A percentile compares a stretch with the other conserved stretches of the same genome.
These are phyloP conservation scores for Chrysoporthe deuterocubensis DNA, from an alignment of 2,329 filamentous ascomycete species.

Conservation along the genomic window DNA sequence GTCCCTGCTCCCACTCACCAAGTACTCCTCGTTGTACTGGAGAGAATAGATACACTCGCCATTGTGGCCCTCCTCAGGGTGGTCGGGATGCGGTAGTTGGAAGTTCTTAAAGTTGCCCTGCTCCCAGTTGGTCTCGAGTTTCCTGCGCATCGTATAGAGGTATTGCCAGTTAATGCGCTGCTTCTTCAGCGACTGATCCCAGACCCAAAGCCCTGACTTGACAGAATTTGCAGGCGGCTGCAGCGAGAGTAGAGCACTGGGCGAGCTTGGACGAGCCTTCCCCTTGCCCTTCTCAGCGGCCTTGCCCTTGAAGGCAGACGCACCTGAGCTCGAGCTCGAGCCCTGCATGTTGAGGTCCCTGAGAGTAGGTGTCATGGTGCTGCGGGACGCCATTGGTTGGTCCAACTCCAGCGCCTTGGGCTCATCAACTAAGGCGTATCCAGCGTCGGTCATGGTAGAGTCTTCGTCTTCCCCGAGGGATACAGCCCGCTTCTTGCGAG, in stretches of 20 bases:
- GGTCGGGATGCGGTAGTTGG: slow-evolving; percentile 82
- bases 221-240: slow-evolving; percentile 2
- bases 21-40: slow-evolving; percentile 81
- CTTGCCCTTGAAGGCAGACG: slow-evolving; percentile 35
- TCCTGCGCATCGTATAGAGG: slow-evolving; percentile 84
- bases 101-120: slow-evolving; percentile 82
- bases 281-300: slow-evolving; percentile 41
- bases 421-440: slow-evolving; percentile 34
- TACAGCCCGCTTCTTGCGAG: slow-evolving; percentile 59
- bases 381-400: slow-evolving; percentile 34
- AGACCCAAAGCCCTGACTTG: slow-evolving; percentile 55
- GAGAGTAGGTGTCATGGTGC: slow-evolving; percentile 33
- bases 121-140: slow-evolving; percentile 90
- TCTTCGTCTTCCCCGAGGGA: slow-evolving; percentile 53
- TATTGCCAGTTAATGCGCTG: slow-evolving; percentile 89
- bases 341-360: slow-evolving; percentile 42
- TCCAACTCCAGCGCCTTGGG: slow-evolving; percentile 31
- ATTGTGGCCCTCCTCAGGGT: slow-evolving; percentile 79
- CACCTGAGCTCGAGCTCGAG: slow-evolving; percentile 37
- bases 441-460: slow-evolving; percentile 44
- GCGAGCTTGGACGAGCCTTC: slow-evolving; percentile 29
- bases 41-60: slow-evolving; percentile 92
- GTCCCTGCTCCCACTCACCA: slow-evolving; percentile 94
- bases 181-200: slow-evolving; percentile 50
- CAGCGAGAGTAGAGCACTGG: slow-evolving; percentile 14